phyloP scores from a whole-genome alignment of 352 stramenopile genomes.

The Blastocystis sp. region DNA sequence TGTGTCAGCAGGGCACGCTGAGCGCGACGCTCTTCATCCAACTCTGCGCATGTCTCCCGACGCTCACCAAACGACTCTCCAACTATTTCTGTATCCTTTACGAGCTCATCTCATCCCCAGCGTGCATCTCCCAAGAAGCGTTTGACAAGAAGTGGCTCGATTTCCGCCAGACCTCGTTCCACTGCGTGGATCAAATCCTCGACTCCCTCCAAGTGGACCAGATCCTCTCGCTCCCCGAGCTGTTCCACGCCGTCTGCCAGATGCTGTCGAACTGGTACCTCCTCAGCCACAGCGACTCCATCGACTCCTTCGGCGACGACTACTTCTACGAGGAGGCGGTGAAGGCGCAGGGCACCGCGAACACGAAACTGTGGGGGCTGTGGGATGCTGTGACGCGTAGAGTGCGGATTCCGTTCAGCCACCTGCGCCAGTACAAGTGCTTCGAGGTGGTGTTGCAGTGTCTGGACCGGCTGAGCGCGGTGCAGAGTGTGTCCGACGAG shows the following conservation, averaged over 20 bases:
- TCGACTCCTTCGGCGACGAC: conserved; percentile 4
- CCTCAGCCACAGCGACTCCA: conserved; percentile 15
- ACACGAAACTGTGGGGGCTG: background rate
- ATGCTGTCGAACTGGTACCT: conserved; percentile 51
- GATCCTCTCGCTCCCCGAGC: background rate
- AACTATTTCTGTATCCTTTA: conserved; percentile 38
- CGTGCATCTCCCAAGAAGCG: background rate
- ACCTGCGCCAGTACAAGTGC: background rate
- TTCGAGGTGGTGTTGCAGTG: background rate
- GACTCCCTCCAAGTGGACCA: background rate
- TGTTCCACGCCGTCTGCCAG: conserved; percentile 22
- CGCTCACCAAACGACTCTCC: background rate
- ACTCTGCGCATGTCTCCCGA: background rate
- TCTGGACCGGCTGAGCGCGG: background rate
- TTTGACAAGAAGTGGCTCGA: conserved; percentile 38
- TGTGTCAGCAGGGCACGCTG: conserved; percentile 35
- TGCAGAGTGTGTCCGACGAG: background rate
- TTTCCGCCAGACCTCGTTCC: conserved; percentile 23
- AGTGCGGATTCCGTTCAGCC: background rate
- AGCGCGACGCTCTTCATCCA: conserved; percentile 32
- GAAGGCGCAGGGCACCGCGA: background rate
- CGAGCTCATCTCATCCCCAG: background rate
- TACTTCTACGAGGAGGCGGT: conserved; percentile 35
- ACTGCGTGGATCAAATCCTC: background rate
- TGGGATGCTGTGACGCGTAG: background rate